Evolutionary conservation across 768 basidiomycete genomes (phyloP).

Genomic region (Glaciozyma martinii): DNA sequence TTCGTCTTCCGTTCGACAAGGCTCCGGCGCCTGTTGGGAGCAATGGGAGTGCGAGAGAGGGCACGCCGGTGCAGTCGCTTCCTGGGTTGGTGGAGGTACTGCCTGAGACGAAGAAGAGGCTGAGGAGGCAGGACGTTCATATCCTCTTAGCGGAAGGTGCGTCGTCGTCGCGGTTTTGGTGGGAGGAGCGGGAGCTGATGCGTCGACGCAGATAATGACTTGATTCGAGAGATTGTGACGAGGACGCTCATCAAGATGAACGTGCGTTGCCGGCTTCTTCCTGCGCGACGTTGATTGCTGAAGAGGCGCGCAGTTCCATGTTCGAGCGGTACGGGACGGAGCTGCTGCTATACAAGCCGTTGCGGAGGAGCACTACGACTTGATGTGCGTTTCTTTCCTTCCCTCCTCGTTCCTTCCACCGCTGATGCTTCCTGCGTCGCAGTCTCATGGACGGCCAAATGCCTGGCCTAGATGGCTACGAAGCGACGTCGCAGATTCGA

Average conservation of each 20-base stretch:
- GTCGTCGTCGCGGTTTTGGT: neutral
- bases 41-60: neutral
- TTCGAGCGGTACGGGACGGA: slow-evolving; percentile 37
- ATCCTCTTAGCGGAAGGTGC: slow-evolving; percentile 17
- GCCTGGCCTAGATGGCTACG: slow-evolving; percentile 21
- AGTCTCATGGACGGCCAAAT: slow-evolving; percentile 18
- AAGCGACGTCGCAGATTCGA: slow-evolving; percentile 15
- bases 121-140: neutral
- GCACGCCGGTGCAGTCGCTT: neutral
- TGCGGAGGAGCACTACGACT: slow-evolving; percentile 33
- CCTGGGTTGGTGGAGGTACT: neutral
- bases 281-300: no score
- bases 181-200: neutral
- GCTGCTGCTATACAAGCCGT: slow-evolving; percentile 34
- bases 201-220: slow-evolving; percentile 8
- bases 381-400: slow-evolving; percentile 25
- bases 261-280: neutral
- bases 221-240: slow-evolving; percentile 18
- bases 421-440: neutral
- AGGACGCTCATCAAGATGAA: slow-evolving; percentile 9
- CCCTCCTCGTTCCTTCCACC: no score
- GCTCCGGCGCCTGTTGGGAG: neutral
- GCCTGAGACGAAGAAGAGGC: neutral
- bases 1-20: slow-evolving; percentile 20
- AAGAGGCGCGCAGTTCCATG: slow-evolving; percentile 6